These are phyloP conservation scores for Boletus semigastroideus DNA, from an alignment of 1,284 basidiomycete species.

Conservation along the genomic window DNA sequence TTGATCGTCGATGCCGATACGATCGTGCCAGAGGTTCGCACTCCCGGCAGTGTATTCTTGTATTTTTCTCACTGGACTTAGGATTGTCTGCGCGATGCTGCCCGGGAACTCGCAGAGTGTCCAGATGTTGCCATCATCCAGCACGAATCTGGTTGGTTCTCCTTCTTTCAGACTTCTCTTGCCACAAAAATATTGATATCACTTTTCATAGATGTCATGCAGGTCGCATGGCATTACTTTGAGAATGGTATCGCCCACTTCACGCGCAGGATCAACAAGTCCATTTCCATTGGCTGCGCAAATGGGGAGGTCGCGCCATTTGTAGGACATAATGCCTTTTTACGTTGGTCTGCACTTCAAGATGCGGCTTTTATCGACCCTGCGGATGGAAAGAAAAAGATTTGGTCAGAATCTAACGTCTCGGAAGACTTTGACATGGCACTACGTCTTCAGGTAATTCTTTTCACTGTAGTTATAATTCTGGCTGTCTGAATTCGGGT, in stretches of 20 bases:
- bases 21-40: constrained; percentile 60
- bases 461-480: background rate
- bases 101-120: constrained; percentile 71
- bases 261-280: constrained; percentile 75
- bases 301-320: constrained; percentile 85
- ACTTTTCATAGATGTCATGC: constrained; percentile 64
- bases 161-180: background rate
- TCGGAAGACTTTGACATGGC: constrained; percentile 90
- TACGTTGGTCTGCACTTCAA: constrained; percentile 85
- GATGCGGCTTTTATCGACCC: constrained; percentile 72
- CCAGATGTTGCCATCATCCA: constrained; percentile 79
- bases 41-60: too few species aligned
- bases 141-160: constrained; percentile 63
- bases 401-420: constrained; percentile 86
- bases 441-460: constrained; percentile 49
- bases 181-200: constrained; percentile 23
- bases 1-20: constrained; percentile 81
- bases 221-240: constrained; percentile 83
- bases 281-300: constrained; percentile 71
- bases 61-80: constrained; percentile 58
- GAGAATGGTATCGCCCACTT: constrained; percentile 87
- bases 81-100: constrained; percentile 85
- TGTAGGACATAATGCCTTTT: constrained; percentile 86
- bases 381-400: constrained; percentile 57
- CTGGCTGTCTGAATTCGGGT: background rate